Conservation (phyloP, 441 rosid genomes). For the Geranium incanum region DNA sequence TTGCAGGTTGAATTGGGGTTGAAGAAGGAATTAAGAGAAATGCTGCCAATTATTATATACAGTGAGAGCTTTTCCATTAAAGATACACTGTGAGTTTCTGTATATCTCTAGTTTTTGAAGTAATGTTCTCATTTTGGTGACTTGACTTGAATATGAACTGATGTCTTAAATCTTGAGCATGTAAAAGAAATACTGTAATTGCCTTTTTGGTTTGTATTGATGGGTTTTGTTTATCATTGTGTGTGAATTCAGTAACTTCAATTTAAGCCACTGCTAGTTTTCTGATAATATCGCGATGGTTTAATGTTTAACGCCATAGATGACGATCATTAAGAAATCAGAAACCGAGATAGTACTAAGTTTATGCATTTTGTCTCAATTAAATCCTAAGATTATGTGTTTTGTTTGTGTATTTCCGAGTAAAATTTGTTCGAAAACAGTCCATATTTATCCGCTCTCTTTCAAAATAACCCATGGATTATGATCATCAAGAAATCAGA, state of each 20-base stretch:
- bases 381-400: neutral
- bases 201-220: neutral
- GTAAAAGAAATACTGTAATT: neutral
- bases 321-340: neutral
- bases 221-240: neutral
- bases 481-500: neutral
- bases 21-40: constrained; percentile 78
- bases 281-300: neutral
- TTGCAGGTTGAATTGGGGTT: constrained; percentile 61
- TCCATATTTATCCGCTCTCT: neutral
- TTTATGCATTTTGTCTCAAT: no score
- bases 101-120: neutral
- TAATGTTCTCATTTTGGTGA: neutral
- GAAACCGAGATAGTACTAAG: neutral
- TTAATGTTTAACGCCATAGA: neutral
- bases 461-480: neutral
- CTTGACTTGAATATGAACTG: neutral
- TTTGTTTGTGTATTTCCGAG: neutral
- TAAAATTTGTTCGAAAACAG: neutral
- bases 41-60: constrained; percentile 72
- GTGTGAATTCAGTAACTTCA: neutral
- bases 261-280: neutral
- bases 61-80: constrained; percentile 69
- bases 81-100: constrained; percentile 58
- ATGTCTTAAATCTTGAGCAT: neutral